Base-by-base conservation (phyloP, 1,284 basidiomycete genomes). In the Sphagnurus paluster region DNA sequence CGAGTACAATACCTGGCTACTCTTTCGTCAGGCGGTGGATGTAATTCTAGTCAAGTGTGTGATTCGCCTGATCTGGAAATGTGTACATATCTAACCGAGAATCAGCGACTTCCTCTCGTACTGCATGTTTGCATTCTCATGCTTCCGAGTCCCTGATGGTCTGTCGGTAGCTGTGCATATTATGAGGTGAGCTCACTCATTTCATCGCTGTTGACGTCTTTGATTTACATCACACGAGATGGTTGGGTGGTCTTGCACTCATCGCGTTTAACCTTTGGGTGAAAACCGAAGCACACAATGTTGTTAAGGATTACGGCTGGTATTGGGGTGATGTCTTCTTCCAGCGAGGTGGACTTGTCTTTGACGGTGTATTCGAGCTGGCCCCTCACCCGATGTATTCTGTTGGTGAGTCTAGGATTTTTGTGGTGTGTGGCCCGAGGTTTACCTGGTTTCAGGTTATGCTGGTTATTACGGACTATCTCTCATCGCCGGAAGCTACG, bases 241-340 rank as follows among this genome's bases (percentile, higher is more conserved):
- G 96, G 94, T 65, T 89, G 34, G 85, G 85, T 10, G 96, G 97
- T 10, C 69, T 92, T 56, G 76, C 81, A 0, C 72, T 99, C 26
- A 94, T 99, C 61, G 79, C 80, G 30, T 98, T 99, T 77, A 99
- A 99, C 66, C 77, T 98, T 28, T 99, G 96, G 94, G 95, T 99
- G 57, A 99, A 99, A 69, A 88, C 92, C 10, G 96, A 99, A 61
- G 96, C 96, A 0, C 96, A 99, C 66, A 80, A 93, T 39, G 93
- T 99, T 42, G 94, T 99, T 52, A 98, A 97, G 56, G 86, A 89
- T 55, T 90, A 88, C 53, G 89, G 88, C 8, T 92, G 93, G 93
- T 99, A 99, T 69, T 98, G 96, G 96, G 96, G 96, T 14, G 96
- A 99, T 62, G 90, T 90, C 40, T 99, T 99, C 74, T 99, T 98